Conservation (phyloP, 2,329 filamentous ascomycete genomes). For the Microdochium bolleyi region DNA sequence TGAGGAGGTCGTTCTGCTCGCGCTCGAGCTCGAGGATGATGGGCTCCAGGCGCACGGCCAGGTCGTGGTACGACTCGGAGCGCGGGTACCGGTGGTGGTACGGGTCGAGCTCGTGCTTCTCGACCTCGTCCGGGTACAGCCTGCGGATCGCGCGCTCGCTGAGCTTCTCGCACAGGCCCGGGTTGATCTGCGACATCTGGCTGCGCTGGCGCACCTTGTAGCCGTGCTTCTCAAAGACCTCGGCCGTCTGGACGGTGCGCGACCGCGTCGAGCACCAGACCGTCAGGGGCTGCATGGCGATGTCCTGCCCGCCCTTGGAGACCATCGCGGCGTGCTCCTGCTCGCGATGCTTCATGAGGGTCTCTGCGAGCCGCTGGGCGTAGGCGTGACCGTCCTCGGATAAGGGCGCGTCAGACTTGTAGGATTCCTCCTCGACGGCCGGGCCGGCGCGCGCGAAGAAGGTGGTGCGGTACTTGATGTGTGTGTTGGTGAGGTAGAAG, state of each 20-base stretch:
- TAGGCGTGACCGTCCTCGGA: slow-evolving; percentile 76
- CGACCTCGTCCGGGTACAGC: slow-evolving; percentile 82
- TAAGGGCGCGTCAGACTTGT: slow-evolving; percentile 82
- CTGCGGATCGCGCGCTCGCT: slow-evolving; percentile 73
- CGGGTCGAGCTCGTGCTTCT: slow-evolving; percentile 87
- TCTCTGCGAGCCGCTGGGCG: slow-evolving; percentile 77
- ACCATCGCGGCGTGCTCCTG: slow-evolving; percentile 66
- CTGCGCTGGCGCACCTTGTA: slow-evolving; percentile 86
- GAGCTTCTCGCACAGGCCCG: slow-evolving; percentile 91
- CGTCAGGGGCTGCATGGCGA: slow-evolving; percentile 69
- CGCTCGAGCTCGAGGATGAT: slow-evolving; percentile 96
- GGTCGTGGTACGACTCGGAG: slow-evolving; percentile 96
- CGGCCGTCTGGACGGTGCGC: slow-evolving; percentile 83
- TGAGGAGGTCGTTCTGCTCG: slow-evolving; percentile 94
- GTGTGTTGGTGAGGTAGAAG: slow-evolving; percentile 94
- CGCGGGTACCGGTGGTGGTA: slow-evolving; percentile 96
- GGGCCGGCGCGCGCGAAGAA: slow-evolving; percentile 88
- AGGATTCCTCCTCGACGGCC: slow-evolving; percentile 80
- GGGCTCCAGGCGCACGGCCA: slow-evolving; percentile 94
- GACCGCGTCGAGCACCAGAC: slow-evolving; percentile 94
- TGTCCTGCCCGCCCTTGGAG: slow-evolving; percentile 57
- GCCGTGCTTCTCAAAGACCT: slow-evolving; percentile 68
- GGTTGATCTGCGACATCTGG: slow-evolving; percentile 96
- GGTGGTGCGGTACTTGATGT: slow-evolving; percentile 90
- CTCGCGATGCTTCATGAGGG: slow-evolving; percentile 74